These are phyloP conservation scores for Furcasterigmium sp. DNA, from an alignment of 2,329 filamentous ascomycete genomes.

Conservation along the genomic window DNA sequence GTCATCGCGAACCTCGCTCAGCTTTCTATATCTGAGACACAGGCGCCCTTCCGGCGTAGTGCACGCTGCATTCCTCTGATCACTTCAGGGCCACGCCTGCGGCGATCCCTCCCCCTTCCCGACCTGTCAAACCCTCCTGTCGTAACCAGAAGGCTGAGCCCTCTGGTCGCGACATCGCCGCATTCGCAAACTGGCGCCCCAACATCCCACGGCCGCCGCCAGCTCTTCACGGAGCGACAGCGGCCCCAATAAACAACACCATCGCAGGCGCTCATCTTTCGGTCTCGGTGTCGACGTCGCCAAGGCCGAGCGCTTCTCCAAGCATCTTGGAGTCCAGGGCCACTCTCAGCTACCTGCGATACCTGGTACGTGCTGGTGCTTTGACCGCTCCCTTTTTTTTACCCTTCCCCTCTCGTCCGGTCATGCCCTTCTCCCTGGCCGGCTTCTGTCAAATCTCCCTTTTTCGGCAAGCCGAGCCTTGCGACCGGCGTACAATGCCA, in stretches of 20 bases:
- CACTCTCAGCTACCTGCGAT: constrained; percentile 45
- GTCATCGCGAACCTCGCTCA: no score
- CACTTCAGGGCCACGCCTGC: no score
- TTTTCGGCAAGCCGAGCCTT: no score
- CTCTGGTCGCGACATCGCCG: not conserved
- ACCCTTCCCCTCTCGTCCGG: constrained; percentile 2
- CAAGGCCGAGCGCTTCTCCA: constrained; percentile 21
- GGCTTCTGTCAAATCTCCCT: no score
- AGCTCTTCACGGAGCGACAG: constrained; percentile 17
- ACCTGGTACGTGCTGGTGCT: constrained; percentile 41
- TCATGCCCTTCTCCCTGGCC: constrained; percentile 6
- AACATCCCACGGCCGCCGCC: not conserved
- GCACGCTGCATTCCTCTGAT: no score
- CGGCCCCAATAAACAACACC: constrained; percentile 19
- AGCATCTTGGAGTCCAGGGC: constrained; percentile 32
- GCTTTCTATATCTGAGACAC: no score
- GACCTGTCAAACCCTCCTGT: not conserved
- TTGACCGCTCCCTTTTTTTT: constrained; percentile 6
- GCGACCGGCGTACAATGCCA: not conserved
- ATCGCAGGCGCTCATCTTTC: constrained; percentile 24
- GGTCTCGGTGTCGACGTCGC: constrained; percentile 25
- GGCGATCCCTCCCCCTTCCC: not conserved
- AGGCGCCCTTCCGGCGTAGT: no score
- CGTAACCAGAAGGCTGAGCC: not conserved
- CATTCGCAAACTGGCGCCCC: not conserved